Evolutionary conservation across 2,329 filamentous ascomycete species (phyloP), one percentile per base, ranked within the genome.

Genomic region (Cladobotryum mycophilum): DNA sequence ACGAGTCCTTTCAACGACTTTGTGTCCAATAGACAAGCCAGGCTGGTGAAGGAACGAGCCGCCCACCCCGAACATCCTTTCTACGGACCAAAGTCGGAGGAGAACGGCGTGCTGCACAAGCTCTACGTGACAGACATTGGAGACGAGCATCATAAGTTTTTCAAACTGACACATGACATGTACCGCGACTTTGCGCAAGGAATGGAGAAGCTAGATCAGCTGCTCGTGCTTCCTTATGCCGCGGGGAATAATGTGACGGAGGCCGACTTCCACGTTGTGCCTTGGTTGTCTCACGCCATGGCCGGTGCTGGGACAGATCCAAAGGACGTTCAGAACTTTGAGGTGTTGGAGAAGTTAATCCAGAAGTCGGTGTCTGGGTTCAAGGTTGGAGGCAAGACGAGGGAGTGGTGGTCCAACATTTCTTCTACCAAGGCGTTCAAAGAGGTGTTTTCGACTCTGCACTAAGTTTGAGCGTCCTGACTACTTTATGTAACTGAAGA

Each of bases 251-350:
- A 33, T 7, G 9, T 57, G 25, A 51, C 56, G 5, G 55, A 58
- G 42, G 55, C 56, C 14, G 56, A 58, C 13, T 49, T 56, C 11
- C 56, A 58, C 18, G 41, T 48, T 14, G 48, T 50, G n/a, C 47
- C 53, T 17, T 57, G 52, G 55, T 44, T 57, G n/a, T 40, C 57
- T 2, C 56, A 59, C 20, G 55, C 55, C 18, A 49, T 58, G 51
- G 42, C 6, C 5, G 47, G 35, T 41, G 41, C 25, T 13, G 41
- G 41, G 3, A 41, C 41, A 2, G 30, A 41, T 6, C 12, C 20
- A 5, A 36, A 36, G 5, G 17, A 49, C 5, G 35, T 52, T n/a
- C 25, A 33, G 45, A 47, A 35, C 25, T 25, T 47, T 34, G 25
- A 30, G 6, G 25, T 30, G 25, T 8, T 30, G 25, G 25, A 30